phyloP scores from a whole-genome alignment of 768 basidiomycete genomes.

The Serendipita sp. region DNA sequence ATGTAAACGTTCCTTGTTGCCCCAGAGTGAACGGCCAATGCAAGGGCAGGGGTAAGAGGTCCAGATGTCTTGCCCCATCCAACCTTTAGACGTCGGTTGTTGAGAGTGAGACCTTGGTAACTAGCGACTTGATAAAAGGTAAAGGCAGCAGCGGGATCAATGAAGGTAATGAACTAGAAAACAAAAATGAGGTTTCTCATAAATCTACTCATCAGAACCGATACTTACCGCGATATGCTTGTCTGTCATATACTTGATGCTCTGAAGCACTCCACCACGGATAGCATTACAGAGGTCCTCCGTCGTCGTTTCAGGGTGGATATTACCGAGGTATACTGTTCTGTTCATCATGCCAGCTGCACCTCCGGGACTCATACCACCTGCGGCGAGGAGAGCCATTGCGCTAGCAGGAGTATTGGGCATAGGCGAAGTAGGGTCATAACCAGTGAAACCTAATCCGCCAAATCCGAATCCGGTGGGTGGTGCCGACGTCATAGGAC shows the following conservation, averaged over 20 bases:
- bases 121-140: conserved; percentile 90
- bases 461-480: conserved; percentile 11
- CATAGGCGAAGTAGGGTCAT: conserved; percentile 37
- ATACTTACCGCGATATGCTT: conserved; percentile 84
- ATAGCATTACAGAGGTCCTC: conserved; percentile 96
- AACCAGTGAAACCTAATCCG: conserved; percentile 11
- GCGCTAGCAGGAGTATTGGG: conserved; percentile 16
- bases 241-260: conserved; percentile 88
- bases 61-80: conserved; percentile 98
- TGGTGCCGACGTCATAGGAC: conserved; percentile 9
- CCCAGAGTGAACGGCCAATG: conserved; percentile 79
- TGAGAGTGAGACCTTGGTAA: conserved; percentile 76
- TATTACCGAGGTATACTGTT: conserved; percentile 90
- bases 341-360: conserved; percentile 44
- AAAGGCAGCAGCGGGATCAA: conserved; percentile 83
- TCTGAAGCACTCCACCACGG: conserved; percentile 91
- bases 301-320: conserved; percentile 86
- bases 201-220: conserved; percentile 7
- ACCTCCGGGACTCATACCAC: conserved; percentile 14
- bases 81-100: conserved; percentile 87
- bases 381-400: conserved; percentile 22
- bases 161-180: conserved; percentile 80
- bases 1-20: conserved; percentile 96
- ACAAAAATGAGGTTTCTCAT: conserved; percentile 1
- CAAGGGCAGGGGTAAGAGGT: conserved; percentile 64